Evolutionary conservation across 305 asterid genomes (phyloP).

Genomic region (Striga hermonthica): DNA sequence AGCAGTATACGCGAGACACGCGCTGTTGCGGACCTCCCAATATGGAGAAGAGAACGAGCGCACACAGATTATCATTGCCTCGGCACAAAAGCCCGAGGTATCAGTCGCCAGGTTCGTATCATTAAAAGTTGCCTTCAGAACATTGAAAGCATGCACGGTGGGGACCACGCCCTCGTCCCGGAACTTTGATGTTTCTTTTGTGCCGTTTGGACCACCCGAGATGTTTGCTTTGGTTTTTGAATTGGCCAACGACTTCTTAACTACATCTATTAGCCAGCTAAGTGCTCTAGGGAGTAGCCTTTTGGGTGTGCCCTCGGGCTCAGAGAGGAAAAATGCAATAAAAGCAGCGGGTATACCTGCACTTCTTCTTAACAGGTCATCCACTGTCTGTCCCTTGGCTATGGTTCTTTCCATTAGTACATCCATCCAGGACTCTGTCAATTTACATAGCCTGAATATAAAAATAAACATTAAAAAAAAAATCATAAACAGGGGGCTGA

Average conservation of each 20-base stretch:
- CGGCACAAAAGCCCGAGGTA: conserved; percentile 89
- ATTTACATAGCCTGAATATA: conserved; percentile 70
- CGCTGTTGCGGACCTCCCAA: conserved; percentile 98
- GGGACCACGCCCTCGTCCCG: conserved; percentile 97
- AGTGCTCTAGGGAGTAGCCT: conserved; percentile 87
- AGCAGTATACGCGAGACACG: conserved; percentile 94
- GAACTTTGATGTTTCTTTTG: conserved; percentile 57
- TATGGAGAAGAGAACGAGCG: conserved; percentile 89
- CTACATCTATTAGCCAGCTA: conserved; percentile 74
- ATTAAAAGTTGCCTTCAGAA: conserved; percentile 83
- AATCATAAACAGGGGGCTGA: conserved; percentile 31
- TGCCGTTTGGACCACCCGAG: conserved; percentile 38
- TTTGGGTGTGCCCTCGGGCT: conserved; percentile 97
- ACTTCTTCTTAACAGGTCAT: conserved; percentile 95
- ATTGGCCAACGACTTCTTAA: conserved; percentile 50
- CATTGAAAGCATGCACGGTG: conserved; percentile 93
- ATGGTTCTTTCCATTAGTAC: conserved; percentile 88
- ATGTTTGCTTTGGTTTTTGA: conserved; percentile 34
- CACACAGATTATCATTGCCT: conserved; percentile 74
- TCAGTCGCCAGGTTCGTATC: conserved; percentile 94
- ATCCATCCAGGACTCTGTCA: conserved; percentile 96
- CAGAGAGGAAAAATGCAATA: conserved; percentile 90
- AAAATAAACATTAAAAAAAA: conserved; percentile 30
- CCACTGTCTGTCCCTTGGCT: conserved; percentile 93
- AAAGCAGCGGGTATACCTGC: conserved; percentile 99